These are phyloP conservation scores for Rhizopogon sp. DNA, from an alignment of 768 basidiomycete species.

Conservation along the genomic window DNA sequence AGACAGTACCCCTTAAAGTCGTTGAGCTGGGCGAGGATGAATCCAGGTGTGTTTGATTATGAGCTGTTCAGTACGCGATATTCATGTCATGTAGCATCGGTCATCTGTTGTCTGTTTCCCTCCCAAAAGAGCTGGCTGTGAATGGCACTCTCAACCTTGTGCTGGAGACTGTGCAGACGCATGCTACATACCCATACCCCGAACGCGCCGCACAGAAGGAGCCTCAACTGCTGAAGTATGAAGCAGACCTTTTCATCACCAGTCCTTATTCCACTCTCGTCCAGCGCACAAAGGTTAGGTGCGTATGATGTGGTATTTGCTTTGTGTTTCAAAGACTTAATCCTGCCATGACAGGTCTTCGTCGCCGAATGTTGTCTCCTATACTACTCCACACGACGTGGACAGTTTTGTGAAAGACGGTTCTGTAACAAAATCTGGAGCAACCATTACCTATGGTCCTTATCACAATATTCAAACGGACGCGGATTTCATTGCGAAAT, in stretches of 20 bases:
- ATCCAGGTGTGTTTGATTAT: conserved; percentile 41
- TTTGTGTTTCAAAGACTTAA: conserved; percentile 4
- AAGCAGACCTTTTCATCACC: conserved; percentile 71
- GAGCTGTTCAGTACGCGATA: conserved; percentile 9
- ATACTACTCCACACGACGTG: conserved; percentile 60
- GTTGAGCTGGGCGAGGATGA: conserved; percentile 44
- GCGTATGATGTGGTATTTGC: conserved; percentile 19
- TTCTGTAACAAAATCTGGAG: conserved; percentile 66
- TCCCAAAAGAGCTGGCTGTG: conserved; percentile 54
- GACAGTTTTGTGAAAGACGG: conserved; percentile 57
- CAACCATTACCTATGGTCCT: conserved; percentile 86
- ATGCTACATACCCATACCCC: conserved; percentile 76
- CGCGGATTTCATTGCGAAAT: conserved; percentile 49
- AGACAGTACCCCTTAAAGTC: conserved; percentile 45
- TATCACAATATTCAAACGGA: conserved; percentile 72
- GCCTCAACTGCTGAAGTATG: conserved; percentile 75
- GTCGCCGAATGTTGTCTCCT: conserved; percentile 63
- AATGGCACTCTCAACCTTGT: conserved; percentile 72
- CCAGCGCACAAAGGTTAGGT: conserved; percentile 88
- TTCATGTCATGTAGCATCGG: conserved; percentile 32
- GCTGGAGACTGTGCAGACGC: conserved; percentile 73
- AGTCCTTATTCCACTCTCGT: conserved; percentile 79
- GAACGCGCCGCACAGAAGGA: conserved; percentile 67
- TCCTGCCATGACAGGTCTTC: conserved; percentile 46
- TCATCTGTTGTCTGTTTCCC: conserved; percentile 54